Percentiles rank a stretch among this genome's conserved stretches.
Conservation (phyloP, 179 eudicot genomes). For the Sideroxylon spinosum region DNA sequence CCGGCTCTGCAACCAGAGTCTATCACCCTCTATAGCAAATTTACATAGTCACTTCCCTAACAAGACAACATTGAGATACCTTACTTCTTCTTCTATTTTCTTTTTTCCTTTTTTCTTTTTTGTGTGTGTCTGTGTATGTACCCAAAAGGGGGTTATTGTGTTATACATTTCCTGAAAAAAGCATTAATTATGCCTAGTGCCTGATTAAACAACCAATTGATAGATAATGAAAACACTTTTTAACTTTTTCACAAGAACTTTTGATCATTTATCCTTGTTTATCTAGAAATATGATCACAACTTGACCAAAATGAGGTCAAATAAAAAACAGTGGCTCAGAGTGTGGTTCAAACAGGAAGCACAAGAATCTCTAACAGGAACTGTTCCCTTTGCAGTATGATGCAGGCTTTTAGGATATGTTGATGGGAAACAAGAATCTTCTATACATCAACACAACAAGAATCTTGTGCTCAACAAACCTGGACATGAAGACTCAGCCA, state of each 20-base stretch:
- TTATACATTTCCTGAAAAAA: not conserved
- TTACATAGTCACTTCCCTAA: not conserved
- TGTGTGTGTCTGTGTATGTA: not conserved
- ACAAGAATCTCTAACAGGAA: not conserved
- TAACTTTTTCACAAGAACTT: not conserved
- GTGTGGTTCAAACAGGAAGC: not conserved
- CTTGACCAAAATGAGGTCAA: not conserved
- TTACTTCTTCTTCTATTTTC: too few species aligned
- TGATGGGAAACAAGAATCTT: not conserved
- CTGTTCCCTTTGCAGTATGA: not conserved
- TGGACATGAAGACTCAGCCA: slow-evolving; percentile 65
- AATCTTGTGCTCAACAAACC: slow-evolving; percentile 26
- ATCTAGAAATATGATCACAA: not conserved
- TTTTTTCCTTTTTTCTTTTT: too few species aligned
- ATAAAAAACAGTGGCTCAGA: not conserved
- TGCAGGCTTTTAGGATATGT: not conserved
- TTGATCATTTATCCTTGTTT: not conserved
- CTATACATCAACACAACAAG: not conserved
- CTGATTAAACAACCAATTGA: not conserved
- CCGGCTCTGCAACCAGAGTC: too few species aligned
- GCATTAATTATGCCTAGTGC: not conserved
- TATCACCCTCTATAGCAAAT: too few species aligned
- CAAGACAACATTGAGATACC: not conserved
- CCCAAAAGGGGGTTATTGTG: not conserved
- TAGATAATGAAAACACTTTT: not conserved